These are phyloP conservation scores for Rhexocercosporidium sp. DNA, from an alignment of 2,329 filamentous ascomycete species.

Conservation along the genomic window DNA sequence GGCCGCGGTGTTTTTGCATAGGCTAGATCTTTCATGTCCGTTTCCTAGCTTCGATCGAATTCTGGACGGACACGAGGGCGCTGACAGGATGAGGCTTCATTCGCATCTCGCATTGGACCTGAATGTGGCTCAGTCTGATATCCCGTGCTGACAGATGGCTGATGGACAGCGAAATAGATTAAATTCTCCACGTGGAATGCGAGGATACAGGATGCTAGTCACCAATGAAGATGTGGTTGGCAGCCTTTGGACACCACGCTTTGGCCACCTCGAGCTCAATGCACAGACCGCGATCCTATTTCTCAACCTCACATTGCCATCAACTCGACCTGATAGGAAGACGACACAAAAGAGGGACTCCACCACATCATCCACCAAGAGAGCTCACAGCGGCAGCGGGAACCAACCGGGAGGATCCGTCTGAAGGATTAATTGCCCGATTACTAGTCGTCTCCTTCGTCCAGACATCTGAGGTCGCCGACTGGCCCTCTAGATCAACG, in stretches of 20 bases:
- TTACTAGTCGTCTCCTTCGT: not conserved
- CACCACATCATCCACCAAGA: not conserved
- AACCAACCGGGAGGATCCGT: not conserved
- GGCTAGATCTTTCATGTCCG: not conserved
- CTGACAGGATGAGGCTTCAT: not conserved
- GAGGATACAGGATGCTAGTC: not conserved
- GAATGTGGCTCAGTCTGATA: not conserved
- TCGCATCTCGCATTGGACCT: not conserved
- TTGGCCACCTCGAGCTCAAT: not conserved
- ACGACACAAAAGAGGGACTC: not conserved
- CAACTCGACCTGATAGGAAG: conserved; percentile 1
- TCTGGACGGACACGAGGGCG: not conserved
- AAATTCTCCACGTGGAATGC: not conserved
- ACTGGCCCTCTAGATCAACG: not conserved
- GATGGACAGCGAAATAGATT: not conserved
- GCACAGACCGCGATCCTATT: not conserved
- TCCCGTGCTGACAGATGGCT: conserved; percentile 8
- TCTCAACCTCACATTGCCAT: not conserved
- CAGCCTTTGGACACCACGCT: not conserved
- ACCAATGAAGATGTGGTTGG: not conserved
- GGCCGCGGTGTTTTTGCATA: not conserved
- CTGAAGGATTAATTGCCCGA: not conserved
- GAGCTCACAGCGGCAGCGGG: not conserved
- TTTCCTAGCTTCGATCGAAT: not conserved
- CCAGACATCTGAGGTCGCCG: not conserved